Percentiles rank a stretch among this genome's conserved stretches.
phyloP scores from a whole-genome alignment of 352 stramenopile genomes.

The Phytophthora hibernalis region DNA sequence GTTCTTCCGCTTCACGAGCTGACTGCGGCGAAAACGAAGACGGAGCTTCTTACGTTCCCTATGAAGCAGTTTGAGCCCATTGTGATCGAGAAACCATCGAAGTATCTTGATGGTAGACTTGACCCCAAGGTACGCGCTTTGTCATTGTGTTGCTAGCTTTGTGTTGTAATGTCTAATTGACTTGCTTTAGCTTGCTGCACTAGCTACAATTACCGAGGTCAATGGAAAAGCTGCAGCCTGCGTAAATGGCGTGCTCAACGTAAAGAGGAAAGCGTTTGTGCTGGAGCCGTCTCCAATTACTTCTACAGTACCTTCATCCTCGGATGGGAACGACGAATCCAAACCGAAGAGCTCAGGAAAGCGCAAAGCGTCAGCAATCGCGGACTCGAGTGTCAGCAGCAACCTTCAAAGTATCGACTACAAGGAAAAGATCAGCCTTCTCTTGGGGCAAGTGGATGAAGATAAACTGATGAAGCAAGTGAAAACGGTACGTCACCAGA shows the following conservation, averaged over 20 bases:
- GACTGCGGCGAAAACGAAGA: constrained; percentile 70
- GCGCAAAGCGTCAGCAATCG: constrained; percentile 32
- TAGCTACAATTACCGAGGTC: constrained; percentile 68
- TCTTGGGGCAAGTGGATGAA: constrained; percentile 82
- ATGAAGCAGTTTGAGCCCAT: constrained; percentile 81
- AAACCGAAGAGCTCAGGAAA: constrained; percentile 40
- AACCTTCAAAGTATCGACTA: constrained; percentile 57
- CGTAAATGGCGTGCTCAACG: constrained; percentile 61
- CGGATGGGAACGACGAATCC: constrained; percentile 18
- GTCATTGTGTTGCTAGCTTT: neutral
- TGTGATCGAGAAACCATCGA: constrained; percentile 72
- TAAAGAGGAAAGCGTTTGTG: constrained; percentile 70
- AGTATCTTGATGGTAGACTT: constrained; percentile 87
- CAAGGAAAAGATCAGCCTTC: constrained; percentile 61
- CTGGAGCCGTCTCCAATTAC: constrained; percentile 40
- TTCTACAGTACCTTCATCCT: constrained; percentile 1
- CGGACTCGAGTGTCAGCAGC: constrained; percentile 21
- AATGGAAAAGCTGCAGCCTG: constrained; percentile 73
- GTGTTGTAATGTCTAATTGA: neutral
- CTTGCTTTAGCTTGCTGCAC: constrained; percentile 54
- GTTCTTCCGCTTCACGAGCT: constrained; percentile 83
- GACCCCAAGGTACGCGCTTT: constrained; percentile 58
- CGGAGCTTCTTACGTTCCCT: constrained; percentile 69
- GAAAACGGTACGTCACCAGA: constrained; percentile 56
- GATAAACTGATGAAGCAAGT: constrained; percentile 81